A percentile compares a stretch with the other conserved stretches of the same genome.
phyloP scores from a whole-genome alignment of 2,329 filamentous ascomycete species.

The Ophiostoma australiae region DNA sequence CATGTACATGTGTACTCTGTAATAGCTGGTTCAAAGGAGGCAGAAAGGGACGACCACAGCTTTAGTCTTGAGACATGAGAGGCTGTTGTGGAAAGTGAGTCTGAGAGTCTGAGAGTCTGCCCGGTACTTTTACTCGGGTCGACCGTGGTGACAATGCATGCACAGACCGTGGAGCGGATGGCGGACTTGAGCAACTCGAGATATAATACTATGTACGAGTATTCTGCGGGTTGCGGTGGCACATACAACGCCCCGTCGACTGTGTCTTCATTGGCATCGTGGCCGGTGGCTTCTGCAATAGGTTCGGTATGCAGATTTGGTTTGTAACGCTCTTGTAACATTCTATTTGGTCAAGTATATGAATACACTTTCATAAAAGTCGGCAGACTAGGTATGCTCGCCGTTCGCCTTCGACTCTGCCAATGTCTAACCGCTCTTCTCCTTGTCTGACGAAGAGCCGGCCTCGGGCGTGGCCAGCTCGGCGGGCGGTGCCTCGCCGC shows the following conservation, averaged over 20 bases:
- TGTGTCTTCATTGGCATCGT: neutral
- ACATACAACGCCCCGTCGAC: neutral
- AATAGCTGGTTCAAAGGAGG: too few relatives aligned
- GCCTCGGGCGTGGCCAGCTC: neutral
- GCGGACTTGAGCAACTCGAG: neutral
- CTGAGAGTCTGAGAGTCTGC: neutral
- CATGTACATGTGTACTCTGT: too few relatives aligned
- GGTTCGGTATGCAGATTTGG: too few relatives aligned
- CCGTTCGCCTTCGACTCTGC: neutral
- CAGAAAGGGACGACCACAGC: too few relatives aligned
- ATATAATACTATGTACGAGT: too few relatives aligned
- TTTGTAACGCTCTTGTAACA: neutral
- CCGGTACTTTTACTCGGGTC: neutral
- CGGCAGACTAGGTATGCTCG: neutral
- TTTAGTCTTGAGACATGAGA: too few relatives aligned
- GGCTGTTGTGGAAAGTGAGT: neutral
- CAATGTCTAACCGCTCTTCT: conserved; percentile 17
- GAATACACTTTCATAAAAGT: too few relatives aligned
- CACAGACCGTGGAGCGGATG: neutral
- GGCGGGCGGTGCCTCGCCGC: neutral
- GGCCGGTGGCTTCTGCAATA: neutral
- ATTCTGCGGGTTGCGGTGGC: neutral
- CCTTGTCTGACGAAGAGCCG: conserved; percentile 16
- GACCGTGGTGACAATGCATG: neutral
- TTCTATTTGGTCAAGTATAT: neutral